Base-by-base conservation (phyloP, 805 yeast species). In the Wickerhamomyces mucosus region DNA sequence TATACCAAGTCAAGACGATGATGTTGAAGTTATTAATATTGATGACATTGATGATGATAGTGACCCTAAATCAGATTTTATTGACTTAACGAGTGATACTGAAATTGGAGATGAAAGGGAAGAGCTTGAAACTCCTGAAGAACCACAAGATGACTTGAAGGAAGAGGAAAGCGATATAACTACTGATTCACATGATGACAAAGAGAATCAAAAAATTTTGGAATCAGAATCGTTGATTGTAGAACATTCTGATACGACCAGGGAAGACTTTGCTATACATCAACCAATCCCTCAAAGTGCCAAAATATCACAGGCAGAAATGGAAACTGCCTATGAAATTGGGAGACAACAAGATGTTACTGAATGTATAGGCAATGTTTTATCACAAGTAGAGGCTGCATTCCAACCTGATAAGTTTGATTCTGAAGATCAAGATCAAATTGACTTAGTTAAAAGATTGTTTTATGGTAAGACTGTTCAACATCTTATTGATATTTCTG, bases 331-430 rank as follows among this genome's bases (percentile, higher is more conserved):
- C 0, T 63, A 78, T 32, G 88, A 83, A 48, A 64, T 78, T 48
- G 95, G 96, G 3, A 66, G 94, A 41, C 98, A 92, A 52, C 98
- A 92, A 53, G 98, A 92, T 61, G 97, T 92, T 14, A 86, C 96
- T 0, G 98, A 92, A 52, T 89, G 97, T 55, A 86, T 89, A 48
- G 94, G 88, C 34, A 92, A 92, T 53, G 96, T 92, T 7, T 64
- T 88, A 11, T 82, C 79, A 41, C 97, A 89, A 53, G 61, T 92
- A 22, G 96, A 89, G 51, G 83, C 94, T 17, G 94, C 95, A 0
- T 65, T 82, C 35, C 75, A 69, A 31, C 94, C 95, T 0, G 64
- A 63, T 12, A 53, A 55, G 2, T 48, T 78, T 28, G 94, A 81
- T 31, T 67, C 58, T 1, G 63, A 58, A 17, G 88, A 86, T 45